Conservation (phyloP, 1,284 basidiomycete genomes). For the Pulveroboletus sp. region DNA sequence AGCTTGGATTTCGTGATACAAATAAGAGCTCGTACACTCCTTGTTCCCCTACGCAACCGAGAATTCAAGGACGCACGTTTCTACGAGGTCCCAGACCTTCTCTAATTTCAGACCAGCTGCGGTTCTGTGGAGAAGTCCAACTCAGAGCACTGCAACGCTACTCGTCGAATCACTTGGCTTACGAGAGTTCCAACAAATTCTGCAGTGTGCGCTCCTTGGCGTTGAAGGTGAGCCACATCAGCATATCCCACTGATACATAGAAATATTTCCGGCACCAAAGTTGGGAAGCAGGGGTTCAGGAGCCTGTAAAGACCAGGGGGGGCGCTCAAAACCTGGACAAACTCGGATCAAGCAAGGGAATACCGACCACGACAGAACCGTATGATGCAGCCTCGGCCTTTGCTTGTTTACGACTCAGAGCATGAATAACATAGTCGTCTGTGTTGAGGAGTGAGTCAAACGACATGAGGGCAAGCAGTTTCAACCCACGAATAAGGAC, state of each 20-base stretch:
- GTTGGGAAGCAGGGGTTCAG: constrained; percentile 39
- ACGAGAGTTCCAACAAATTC: constrained; percentile 34
- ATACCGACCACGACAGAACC: constrained; percentile 22
- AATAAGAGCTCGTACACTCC: too few species aligned
- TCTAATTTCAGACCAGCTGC: constrained; percentile 31
- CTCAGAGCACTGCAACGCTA: constrained; percentile 5
- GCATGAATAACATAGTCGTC: constrained; percentile 29
- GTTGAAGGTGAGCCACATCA: constrained; percentile 36
- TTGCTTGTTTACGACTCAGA: constrained; percentile 21
- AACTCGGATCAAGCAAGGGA: too few species aligned
- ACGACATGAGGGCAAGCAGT: neutral
- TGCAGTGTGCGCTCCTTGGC: constrained; percentile 37
- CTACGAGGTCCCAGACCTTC: constrained; percentile 38
- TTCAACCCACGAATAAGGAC: constrained; percentile 32
- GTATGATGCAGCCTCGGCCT: constrained; percentile 12
- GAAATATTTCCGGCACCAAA: constrained; percentile 37
- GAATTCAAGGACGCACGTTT: constrained; percentile 34
- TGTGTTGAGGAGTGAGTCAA: constrained; percentile 6
- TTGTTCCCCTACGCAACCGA: constrained; percentile 24
- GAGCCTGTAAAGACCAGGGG: constrained; percentile 27
- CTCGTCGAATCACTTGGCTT: constrained; percentile 5
- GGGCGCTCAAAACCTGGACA: neutral
- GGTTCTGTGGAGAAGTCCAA: constrained; percentile 4
- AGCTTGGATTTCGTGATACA: too few species aligned
- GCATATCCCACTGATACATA: constrained; percentile 35